These are phyloP conservation scores for Starmerella ratchasimensis DNA, from an alignment of 805 yeast species.

Conservation along the genomic window DNA sequence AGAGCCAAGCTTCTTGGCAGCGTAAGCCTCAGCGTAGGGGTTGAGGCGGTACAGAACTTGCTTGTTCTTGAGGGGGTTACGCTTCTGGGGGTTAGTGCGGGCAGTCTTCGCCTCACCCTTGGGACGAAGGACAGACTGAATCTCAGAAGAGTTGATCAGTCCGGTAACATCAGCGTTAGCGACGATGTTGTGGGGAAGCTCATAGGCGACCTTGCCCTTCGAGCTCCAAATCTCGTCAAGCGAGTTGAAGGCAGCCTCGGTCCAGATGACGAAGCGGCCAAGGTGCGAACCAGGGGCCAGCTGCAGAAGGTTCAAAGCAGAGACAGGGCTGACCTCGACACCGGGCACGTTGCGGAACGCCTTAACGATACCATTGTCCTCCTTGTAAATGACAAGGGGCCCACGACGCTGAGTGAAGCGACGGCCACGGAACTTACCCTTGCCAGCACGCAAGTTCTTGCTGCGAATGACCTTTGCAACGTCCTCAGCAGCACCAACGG, in stretches of 20 bases:
- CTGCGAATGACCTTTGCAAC: slow-evolving; percentile 96
- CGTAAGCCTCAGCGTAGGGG: slow-evolving; percentile 98
- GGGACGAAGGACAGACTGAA: slow-evolving; percentile 94
- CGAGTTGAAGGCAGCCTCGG: slow-evolving; percentile 94
- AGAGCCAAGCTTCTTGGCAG: slow-evolving; percentile 83
- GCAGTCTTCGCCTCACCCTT: slow-evolving; percentile 76
- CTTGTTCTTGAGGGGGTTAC: slow-evolving; percentile 99
- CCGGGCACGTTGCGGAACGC: slow-evolving; percentile 99
- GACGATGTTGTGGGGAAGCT: slow-evolving; percentile 88
- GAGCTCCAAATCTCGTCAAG: slow-evolving; percentile 97
- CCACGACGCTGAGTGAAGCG: slow-evolving; percentile 99
- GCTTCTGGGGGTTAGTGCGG: slow-evolving; percentile 92
- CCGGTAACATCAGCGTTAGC: slow-evolving; percentile 93
- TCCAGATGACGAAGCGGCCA: slow-evolving; percentile 99
- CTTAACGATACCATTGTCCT: slow-evolving; percentile 95
- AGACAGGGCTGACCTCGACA: slow-evolving; percentile 92
- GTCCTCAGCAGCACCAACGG: slow-evolving; percentile 97
- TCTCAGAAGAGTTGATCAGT: slow-evolving; percentile 97
- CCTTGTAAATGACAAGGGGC: slow-evolving; percentile 95
- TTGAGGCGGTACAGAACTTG: slow-evolving; percentile 93
- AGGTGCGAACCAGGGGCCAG: slow-evolving; percentile 99
- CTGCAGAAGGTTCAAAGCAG: slow-evolving; percentile 87
- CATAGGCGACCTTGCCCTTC: slow-evolving; percentile 78
- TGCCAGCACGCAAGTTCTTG: slow-evolving; percentile 98
- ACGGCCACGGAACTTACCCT: slow-evolving; percentile 99